phyloP scores from a whole-genome alignment of 768 basidiomycete genomes.

The Pleurotus djamor region DNA sequence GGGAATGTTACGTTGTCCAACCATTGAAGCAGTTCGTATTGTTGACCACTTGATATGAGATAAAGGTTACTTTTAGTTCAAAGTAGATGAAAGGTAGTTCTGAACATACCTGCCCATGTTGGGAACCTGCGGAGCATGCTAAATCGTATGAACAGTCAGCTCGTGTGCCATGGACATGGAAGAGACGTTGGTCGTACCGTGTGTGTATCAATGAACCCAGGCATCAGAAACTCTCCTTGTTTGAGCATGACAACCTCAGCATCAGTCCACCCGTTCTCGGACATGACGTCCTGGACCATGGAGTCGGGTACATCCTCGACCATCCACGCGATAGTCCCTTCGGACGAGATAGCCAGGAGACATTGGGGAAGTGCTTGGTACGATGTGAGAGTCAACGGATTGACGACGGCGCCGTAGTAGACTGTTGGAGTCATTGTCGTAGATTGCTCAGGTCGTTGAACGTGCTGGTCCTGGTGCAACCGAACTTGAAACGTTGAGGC shows the following conservation, averaged over 20 bases:
- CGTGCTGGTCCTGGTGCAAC: not conserved
- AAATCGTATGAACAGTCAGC: not conserved
- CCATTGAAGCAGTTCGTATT: constrained; percentile 91
- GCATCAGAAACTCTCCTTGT: constrained; percentile 71
- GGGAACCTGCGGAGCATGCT: constrained; percentile 84
- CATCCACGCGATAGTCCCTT: constrained; percentile 72
- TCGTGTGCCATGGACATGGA: too few species aligned
- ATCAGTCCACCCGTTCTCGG: constrained; percentile 45
- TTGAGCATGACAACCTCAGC: constrained; percentile 40
- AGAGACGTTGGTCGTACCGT: constrained; percentile 49
- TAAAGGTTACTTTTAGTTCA: not conserved
- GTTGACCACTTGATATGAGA: constrained; percentile 57
- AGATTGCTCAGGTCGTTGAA: not conserved
- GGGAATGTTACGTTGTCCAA: constrained; percentile 85
- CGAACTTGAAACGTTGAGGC: not conserved
- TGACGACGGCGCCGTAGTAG: constrained; percentile 50
- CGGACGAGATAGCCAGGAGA: constrained; percentile 44
- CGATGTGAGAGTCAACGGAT: constrained; percentile 32
- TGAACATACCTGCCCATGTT: constrained; percentile 59
- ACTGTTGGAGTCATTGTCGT: constrained; percentile 29
- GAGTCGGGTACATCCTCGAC: constrained; percentile 51
- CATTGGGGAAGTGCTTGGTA: constrained; percentile 39
- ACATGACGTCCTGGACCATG: constrained; percentile 47
- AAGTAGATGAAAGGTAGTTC: not conserved
- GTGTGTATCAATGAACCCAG: constrained; percentile 92